These are phyloP conservation scores for Penicillium ochrochloron DNA, from an alignment of 495 filamentous ascomycete genomes.

Conservation along the genomic window DNA sequence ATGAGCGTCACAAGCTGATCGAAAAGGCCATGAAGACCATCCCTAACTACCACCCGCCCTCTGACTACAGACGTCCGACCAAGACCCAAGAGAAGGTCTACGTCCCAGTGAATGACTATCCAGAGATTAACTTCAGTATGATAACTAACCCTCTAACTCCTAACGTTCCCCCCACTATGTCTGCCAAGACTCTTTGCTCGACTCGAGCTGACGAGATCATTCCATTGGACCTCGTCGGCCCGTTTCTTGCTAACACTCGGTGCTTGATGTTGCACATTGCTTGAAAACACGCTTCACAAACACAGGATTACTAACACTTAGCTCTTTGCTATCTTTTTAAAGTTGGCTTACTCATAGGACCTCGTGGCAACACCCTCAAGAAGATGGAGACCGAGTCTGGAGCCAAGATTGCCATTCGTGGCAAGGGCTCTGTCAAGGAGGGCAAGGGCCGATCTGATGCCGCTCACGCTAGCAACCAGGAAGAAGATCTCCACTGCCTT, in stretches of 20 bases:
- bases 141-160: slow-evolving; percentile 98
- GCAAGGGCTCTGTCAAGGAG: slow-evolving; percentile 99
- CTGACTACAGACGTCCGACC: slow-evolving; percentile 95
- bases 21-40: slow-evolving; percentile 98
- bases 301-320: slow-evolving; percentile 81
- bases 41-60: slow-evolving; percentile 95
- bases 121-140: slow-evolving; percentile 99
- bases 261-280: slow-evolving; percentile 45
- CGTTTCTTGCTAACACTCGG: slow-evolving; percentile 63
- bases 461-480: slow-evolving; percentile 98
- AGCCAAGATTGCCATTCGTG: slow-evolving; percentile 98
- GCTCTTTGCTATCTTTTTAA: slow-evolving; percentile 76
- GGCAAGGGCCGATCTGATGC: slow-evolving; percentile 98
- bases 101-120: slow-evolving; percentile 99
- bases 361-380: slow-evolving; percentile 98
- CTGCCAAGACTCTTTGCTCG: slow-evolving; percentile 55
- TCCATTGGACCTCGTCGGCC: slow-evolving; percentile 46
- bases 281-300: slow-evolving; percentile 35
- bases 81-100: slow-evolving; percentile 99
- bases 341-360: slow-evolving; percentile 99
- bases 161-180: slow-evolving; percentile 60
- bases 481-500: slow-evolving; percentile 97
- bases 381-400: slow-evolving; percentile 98
- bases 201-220: slow-evolving; percentile 49
- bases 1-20: slow-evolving; percentile 96